Evolutionary conservation across 2,329 filamentous ascomycete genomes (phyloP).

Genomic region (Seiridium unicorne): DNA sequence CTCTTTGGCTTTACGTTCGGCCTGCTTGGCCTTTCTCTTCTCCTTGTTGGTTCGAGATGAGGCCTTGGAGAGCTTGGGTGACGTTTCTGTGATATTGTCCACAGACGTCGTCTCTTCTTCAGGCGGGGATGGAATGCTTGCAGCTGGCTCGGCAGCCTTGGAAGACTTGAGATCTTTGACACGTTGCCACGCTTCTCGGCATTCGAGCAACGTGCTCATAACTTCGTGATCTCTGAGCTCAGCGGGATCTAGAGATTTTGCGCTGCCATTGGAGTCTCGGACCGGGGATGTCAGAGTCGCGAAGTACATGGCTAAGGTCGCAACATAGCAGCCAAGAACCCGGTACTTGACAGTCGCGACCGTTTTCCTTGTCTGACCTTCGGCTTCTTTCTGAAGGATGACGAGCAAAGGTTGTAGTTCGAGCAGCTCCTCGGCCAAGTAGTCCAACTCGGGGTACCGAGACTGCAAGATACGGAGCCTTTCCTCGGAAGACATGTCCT

Average conservation of each 20-base stretch:
- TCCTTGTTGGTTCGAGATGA: constrained; percentile 13
- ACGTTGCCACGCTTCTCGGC: constrained; percentile 76
- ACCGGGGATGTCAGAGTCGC: constrained; percentile 83
- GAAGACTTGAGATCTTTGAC: constrained; percentile 63
- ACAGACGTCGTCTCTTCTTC: constrained; percentile 30
- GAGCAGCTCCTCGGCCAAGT: constrained; percentile 76
- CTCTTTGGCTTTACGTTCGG: constrained; percentile 46
- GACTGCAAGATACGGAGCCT: constrained; percentile 71
- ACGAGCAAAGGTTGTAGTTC: constrained; percentile 67
- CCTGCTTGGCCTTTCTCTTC: constrained; percentile 35
- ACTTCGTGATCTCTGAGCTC: constrained; percentile 86
- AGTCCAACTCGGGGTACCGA: constrained; percentile 90
- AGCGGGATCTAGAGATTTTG: constrained; percentile 67
- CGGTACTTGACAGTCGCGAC: constrained; percentile 72
- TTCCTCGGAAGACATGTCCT: constrained; percentile 75
- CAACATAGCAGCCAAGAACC: constrained; percentile 82
- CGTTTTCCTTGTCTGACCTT: constrained; percentile 48
- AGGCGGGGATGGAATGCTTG: constrained; percentile 18
- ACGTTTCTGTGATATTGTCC: constrained; percentile 30
- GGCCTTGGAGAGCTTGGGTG: constrained; percentile 15
- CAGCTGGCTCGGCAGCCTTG: constrained; percentile 24
- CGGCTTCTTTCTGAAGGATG: constrained; percentile 56
- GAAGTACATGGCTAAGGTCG: constrained; percentile 89
- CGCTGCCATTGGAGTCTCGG: constrained; percentile 51
- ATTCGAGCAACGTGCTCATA: constrained; percentile 81